These are phyloP conservation scores for Picochlorum sp. DNA, from an alignment of 139 green algal species.

Conservation along the genomic window DNA sequence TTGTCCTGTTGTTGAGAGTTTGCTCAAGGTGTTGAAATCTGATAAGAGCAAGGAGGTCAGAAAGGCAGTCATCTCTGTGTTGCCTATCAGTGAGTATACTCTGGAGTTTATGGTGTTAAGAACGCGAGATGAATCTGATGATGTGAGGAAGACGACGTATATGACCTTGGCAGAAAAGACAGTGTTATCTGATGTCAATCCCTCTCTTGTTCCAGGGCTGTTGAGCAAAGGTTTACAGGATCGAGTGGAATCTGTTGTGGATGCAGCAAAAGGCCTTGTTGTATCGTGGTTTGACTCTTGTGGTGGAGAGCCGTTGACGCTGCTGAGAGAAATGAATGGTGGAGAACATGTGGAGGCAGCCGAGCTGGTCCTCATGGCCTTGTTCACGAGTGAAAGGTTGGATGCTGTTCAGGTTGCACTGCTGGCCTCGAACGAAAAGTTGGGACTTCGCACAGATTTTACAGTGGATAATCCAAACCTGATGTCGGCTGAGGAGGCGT, in stretches of 20 bases:
- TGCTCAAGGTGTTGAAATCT: conserved; percentile 34
- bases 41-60: conserved; percentile 63
- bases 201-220: conserved; percentile 21
- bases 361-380: conserved; percentile 24
- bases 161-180: conserved; percentile 34
- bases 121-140: conserved; percentile 46
- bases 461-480: not conserved
- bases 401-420: conserved; percentile 24
- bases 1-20: conserved; percentile 29
- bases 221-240: conserved; percentile 43
- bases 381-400: conserved; percentile 24
- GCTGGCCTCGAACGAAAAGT: conserved; percentile 10
- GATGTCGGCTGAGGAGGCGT: conserved; percentile 26
- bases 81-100: conserved; percentile 32
- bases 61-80: conserved; percentile 41
- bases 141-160: conserved; percentile 46
- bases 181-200: conserved; percentile 20
- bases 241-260: conserved; percentile 18
- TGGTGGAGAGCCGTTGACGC: conserved; percentile 23
- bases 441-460: conserved; percentile 29
- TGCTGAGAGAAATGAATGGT: conserved; percentile 37
- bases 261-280: conserved; percentile 27
- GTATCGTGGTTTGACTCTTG: conserved; percentile 35
- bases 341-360: conserved; percentile 30
- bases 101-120: conserved; percentile 35